A percentile compares a stretch with the other conserved stretches of the same genome.
Conservation (phyloP, 164 flowering plant species). For the Berberis thunbergii region DNA sequence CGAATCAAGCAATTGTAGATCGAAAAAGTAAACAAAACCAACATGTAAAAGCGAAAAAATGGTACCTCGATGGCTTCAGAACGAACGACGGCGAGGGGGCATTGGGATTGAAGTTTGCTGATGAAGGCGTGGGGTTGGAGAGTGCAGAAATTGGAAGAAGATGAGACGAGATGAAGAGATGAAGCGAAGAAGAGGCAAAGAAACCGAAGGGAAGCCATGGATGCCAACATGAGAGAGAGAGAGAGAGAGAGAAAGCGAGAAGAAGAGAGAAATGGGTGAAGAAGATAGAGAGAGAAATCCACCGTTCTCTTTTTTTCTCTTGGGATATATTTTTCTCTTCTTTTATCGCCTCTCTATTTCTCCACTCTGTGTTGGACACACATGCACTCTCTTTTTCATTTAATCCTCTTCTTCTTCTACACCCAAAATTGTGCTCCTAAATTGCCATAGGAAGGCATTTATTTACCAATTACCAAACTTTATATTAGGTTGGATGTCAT, state of each 20-base stretch:
- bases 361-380: too few species aligned
- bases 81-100: slow-evolving; percentile 25
- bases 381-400: too few species aligned
- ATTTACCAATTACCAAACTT: too few species aligned
- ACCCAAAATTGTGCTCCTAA: too few species aligned
- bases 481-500: too few species aligned
- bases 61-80: slow-evolving; percentile 29
- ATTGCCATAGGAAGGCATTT: too few species aligned
- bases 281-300: too few species aligned
- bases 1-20: background rate
- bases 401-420: too few species aligned
- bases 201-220: background rate
- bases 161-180: slow-evolving; percentile 8
- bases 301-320: background rate
- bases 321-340: background rate
- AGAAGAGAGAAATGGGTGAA: too few species aligned
- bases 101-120: slow-evolving; percentile 22
- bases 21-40: background rate
- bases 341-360: too few species aligned
- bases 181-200: background rate
- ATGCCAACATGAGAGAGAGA: slow-evolving; percentile 1
- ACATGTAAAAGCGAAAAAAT: background rate
- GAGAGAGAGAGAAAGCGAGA: too few species aligned
- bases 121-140: slow-evolving; percentile 15
- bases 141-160: slow-evolving; percentile 13